Evolutionary conservation across 2,329 filamentous ascomycete genomes (phyloP).

Genomic region (Cucurbitaria berberidis): DNA sequence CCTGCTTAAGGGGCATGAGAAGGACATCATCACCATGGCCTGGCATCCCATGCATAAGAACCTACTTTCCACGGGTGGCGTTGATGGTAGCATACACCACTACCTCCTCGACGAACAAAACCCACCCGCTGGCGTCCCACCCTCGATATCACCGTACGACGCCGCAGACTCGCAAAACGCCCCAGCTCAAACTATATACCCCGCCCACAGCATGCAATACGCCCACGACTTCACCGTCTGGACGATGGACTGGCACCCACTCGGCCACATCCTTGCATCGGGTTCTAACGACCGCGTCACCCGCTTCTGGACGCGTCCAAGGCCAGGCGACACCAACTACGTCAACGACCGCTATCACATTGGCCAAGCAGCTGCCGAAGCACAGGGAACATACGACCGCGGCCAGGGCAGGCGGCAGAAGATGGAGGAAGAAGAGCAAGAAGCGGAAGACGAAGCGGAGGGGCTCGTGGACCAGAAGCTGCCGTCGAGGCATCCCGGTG

Average conservation of each 20-base stretch:
- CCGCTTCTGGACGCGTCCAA: conserved; percentile 90
- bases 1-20: conserved; percentile 91
- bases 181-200: conserved; percentile 87
- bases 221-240: conserved; percentile 96
- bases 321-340: conserved; percentile 85
- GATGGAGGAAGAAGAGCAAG: conserved; percentile 91
- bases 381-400: conserved; percentile 91
- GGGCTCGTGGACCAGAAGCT: conserved; percentile 90
- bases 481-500: conserved; percentile 63
- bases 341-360: conserved; percentile 94
- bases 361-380: conserved; percentile 89
- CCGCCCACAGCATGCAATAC: conserved; percentile 83
- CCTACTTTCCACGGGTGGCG: conserved; percentile 86
- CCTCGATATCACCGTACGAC: conserved; percentile 83
- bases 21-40: conserved; percentile 88
- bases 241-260: conserved; percentile 97
- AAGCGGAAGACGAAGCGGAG: conserved; percentile 91
- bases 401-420: conserved; percentile 77
- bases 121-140: conserved; percentile 73
- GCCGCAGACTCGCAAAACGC: conserved; percentile 78
- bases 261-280: conserved; percentile 93
- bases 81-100: conserved; percentile 88
- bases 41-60: conserved; percentile 95
- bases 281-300: conserved; percentile 97
- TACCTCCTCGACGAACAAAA: conserved; percentile 97